These are phyloP conservation scores for Puccinia polysora DNA, from an alignment of 1,284 basidiomycete species.

Conservation along the genomic window DNA sequence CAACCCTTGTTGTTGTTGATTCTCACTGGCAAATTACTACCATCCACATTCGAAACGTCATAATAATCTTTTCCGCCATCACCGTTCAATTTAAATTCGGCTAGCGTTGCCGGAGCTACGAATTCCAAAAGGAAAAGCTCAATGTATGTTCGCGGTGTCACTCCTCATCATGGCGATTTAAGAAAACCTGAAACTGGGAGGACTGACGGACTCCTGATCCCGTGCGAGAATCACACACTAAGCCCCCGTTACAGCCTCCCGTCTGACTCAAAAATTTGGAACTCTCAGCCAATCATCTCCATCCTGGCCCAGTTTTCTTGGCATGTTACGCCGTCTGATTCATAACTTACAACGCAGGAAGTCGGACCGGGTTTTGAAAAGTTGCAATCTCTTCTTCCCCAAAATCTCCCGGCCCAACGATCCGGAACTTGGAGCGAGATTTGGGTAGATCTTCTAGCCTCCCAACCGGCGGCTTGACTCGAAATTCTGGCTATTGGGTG, in stretches of 20 bases:
- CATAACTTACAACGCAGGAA: constrained; percentile 32
- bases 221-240: constrained; percentile 36
- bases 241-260: constrained; percentile 44
- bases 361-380: constrained; percentile 41
- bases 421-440: constrained; percentile 41
- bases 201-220: constrained; percentile 40
- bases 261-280: constrained; percentile 29
- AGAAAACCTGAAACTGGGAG: not conserved
- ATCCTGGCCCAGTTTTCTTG: too few species aligned
- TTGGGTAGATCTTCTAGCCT: constrained; percentile 1
- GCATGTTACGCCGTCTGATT: not conserved
- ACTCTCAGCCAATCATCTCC: too few species aligned
- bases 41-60: constrained; percentile 50
- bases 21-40: constrained; percentile 48
- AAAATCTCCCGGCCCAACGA: constrained; percentile 44
- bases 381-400: constrained; percentile 45
- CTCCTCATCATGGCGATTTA: not conserved
- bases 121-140: too few species aligned
- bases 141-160: too few species aligned
- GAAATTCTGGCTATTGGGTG: constrained; percentile 6
- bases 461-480: constrained; percentile 34
- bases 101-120: constrained; percentile 49
- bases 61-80: constrained; percentile 47
- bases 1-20: constrained; percentile 45
- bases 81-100: constrained; percentile 46